Evolutionary conservation across 2,329 filamentous ascomycete genomes (phyloP), one percentile per base, ranked within the genome.

Genomic region (Bipolaris victoriae): DNA sequence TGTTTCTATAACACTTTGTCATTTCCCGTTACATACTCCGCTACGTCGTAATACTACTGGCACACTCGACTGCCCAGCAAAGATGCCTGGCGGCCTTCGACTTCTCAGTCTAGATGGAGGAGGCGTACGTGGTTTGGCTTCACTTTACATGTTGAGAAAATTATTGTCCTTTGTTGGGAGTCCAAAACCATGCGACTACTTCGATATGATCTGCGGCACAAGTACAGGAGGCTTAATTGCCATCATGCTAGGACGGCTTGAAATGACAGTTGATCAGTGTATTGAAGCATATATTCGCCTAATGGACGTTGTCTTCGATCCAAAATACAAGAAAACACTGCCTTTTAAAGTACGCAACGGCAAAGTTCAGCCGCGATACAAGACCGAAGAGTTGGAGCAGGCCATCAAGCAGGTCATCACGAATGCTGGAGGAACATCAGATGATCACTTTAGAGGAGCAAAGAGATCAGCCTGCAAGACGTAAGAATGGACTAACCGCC

Each of bases 161-260:
- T 41, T 60, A 40, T 36, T 58, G 10, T 51, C 52, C 7, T 51
- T 51, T 16, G 56, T 58, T 26, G 55, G 55, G n/a, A 58, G 47
- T 20, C 52, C 57, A 11, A 60, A 60, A 31, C 59, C 59, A 29
- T 64, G 58, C 33, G 53, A 60, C 22, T 50, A 57, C 22, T 64
- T 64, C 40, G 65, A 68, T 43, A 52, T 67, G 41, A 68, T 68
- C n/a, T 60, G 63, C 15, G 66, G 66, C 13, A 66, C 65, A 1
- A 63, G 58, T 18, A 67, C 61, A 10, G 65, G 65, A 35, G 65
- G 63, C 4, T 37, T 64, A 10, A 61, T 65, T 33, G 60, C 62
- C 24, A 53, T 62, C 52, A 65, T 65, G 62, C 53, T 65, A 11
- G 62, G 60, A 18, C 57, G 62, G 39, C 47, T 65, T 6, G 50